Percentiles rank a stretch among this genome's conserved stretches.
Conservation (phyloP, 1,139 yeast genomes). For the Yamadazyma triangularis region DNA sequence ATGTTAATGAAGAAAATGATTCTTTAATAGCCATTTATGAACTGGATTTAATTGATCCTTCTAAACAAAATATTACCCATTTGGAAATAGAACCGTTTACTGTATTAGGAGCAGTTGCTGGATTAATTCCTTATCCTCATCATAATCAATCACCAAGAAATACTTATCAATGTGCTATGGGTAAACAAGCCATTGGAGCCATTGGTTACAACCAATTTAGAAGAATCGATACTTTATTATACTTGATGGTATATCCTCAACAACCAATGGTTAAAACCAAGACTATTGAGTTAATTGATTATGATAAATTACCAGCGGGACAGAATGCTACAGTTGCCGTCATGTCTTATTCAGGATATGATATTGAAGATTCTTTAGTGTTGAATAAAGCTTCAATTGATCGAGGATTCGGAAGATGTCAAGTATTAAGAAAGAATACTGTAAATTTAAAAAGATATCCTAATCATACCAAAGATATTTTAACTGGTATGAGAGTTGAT, state of each 20-base stretch:
- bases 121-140: slow-evolving; percentile 98
- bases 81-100: slow-evolving; percentile 96
- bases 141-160: slow-evolving; percentile 98
- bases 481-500: slow-evolving; percentile 87
- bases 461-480: slow-evolving; percentile 86
- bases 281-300: slow-evolving; percentile 91
- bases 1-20: slow-evolving; percentile 97
- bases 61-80: slow-evolving; percentile 56
- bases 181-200: slow-evolving; percentile 99
- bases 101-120: slow-evolving; percentile 96
- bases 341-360: slow-evolving; percentile 98
- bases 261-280: slow-evolving; percentile 99
- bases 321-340: slow-evolving; percentile 99
- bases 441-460: slow-evolving; percentile 87
- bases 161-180: slow-evolving; percentile 99
- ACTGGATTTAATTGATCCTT: slow-evolving; percentile 27
- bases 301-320: slow-evolving; percentile 97
- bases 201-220: slow-evolving; percentile 95
- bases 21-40: slow-evolving; percentile 91
- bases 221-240: slow-evolving; percentile 89
- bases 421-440: slow-evolving; percentile 91
- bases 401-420: slow-evolving; percentile 98
- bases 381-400: slow-evolving; percentile 89
- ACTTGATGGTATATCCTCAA: slow-evolving; percentile 96
- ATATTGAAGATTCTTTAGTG: slow-evolving; percentile 98